Conservation (phyloP, 768 basidiomycete species). For the Mycena belliarum region DNA sequence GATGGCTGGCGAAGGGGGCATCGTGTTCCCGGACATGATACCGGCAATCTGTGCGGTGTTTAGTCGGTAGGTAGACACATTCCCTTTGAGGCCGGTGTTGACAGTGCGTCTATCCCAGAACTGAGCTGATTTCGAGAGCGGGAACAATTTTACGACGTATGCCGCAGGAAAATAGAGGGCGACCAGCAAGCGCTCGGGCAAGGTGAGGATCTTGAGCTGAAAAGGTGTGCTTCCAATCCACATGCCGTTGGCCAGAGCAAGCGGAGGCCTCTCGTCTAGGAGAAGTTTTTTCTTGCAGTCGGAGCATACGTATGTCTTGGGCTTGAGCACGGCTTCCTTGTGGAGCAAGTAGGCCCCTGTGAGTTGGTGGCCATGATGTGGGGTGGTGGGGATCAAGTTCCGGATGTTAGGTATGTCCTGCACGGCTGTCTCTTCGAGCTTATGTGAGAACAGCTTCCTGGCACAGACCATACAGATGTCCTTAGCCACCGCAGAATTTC, state of each 20-base stretch:
- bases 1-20: conserved; percentile 27
- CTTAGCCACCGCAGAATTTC: too few species aligned
- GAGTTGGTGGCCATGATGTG: too few species aligned
- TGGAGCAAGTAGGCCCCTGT: too few species aligned
- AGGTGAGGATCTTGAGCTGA: conserved; percentile 27
- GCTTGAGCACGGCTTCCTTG: too few species aligned
- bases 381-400: too few species aligned
- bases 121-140: conserved; percentile 11
- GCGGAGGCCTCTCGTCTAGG: too few species aligned
- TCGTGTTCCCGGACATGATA: conserved; percentile 27
- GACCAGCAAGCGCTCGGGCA: conserved; percentile 39
- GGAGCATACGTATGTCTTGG: too few species aligned
- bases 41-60: conserved; percentile 20
- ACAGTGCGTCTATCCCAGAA: conserved; percentile 18
- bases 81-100: conserved; percentile 31
- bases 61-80: conserved; percentile 33
- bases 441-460: too few species aligned
- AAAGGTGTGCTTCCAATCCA: conserved; percentile 39
- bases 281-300: too few species aligned
- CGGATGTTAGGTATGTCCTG: too few species aligned
- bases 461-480: too few species aligned
- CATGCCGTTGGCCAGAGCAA: conserved; percentile 40
- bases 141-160: conserved; percentile 40
- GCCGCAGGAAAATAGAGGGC: conserved; percentile 9
- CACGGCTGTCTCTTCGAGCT: too few species aligned